These are phyloP conservation scores for Bipolaris gigantea DNA, from an alignment of 2,329 filamentous ascomycete genomes.

Conservation along the genomic window DNA sequence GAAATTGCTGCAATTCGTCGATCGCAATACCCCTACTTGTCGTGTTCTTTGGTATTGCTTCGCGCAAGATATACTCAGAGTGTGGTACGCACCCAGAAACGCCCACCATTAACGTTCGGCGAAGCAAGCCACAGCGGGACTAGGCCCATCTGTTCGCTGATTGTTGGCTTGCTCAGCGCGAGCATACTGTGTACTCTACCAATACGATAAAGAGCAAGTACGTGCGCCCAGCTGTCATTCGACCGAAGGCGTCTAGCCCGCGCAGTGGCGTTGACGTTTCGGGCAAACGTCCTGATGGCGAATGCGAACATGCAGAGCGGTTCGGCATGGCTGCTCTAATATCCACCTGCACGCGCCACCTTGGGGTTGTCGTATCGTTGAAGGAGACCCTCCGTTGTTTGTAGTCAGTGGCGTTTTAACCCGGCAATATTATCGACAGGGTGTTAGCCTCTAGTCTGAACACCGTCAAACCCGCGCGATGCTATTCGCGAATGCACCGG, in stretches of 20 bases:
- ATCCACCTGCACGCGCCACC: background rate
- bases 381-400: background rate
- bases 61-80: too few relatives aligned
- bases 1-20: background rate
- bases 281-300: background rate
- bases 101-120: background rate
- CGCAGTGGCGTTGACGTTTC: background rate
- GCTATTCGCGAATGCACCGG: background rate
- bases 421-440: constrained; percentile 1
- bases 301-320: constrained; percentile 5
- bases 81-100: background rate
- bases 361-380: background rate
- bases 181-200: background rate
- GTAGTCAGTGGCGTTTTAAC: background rate
- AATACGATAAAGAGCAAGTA: background rate
- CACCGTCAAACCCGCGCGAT: background rate
- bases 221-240: background rate
- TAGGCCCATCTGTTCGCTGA: background rate
- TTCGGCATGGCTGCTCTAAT: constrained; percentile 1
- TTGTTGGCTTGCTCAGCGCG: background rate
- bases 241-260: background rate
- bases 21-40: background rate
- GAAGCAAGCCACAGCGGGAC: constrained; percentile 5
- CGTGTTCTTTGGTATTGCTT: background rate
- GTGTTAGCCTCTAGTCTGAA: constrained; percentile 5